These are phyloP conservation scores for Hericium erinaceus DNA, from an alignment of 768 basidiomycete genomes.

Conservation along the genomic window DNA sequence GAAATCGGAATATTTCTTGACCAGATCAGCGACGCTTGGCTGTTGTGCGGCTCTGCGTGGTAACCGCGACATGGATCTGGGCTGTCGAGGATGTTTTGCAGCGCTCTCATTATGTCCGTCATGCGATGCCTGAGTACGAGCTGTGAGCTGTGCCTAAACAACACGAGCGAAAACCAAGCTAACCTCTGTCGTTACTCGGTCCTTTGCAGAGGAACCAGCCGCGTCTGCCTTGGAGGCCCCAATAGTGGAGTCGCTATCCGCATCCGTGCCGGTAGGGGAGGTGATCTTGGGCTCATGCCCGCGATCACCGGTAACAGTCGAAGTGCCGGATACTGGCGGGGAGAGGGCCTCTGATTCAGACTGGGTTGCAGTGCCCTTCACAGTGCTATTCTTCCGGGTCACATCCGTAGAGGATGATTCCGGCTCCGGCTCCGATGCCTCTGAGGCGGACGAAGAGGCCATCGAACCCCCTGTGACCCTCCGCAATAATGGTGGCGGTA, in stretches of 20 bases:
- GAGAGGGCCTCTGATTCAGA: neutral
- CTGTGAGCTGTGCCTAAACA: neutral
- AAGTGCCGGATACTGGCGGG: neutral
- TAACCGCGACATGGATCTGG: conserved; percentile 40
- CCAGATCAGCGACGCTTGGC: conserved; percentile 75
- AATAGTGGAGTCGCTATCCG: conserved; percentile 81
- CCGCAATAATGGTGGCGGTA: conserved; percentile 29
- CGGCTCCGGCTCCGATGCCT: conserved; percentile 57
- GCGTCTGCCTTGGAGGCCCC: conserved; percentile 34
- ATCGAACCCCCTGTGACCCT: conserved; percentile 47
- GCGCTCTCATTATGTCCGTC: neutral
- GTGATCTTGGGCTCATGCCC: conserved; percentile 2
- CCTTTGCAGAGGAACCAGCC: neutral
- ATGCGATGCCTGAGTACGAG: neutral
- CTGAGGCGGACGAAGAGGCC: conserved; percentile 58
- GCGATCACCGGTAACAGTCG: neutral
- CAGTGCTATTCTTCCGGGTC: conserved; percentile 12
- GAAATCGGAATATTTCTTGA: conserved; percentile 73
- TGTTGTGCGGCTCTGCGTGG: conserved; percentile 50
- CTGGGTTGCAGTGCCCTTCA: neutral
- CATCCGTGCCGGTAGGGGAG: conserved; percentile 38
- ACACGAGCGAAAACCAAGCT: neutral
- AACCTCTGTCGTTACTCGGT: conserved; percentile 12
- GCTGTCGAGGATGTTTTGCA: conserved; percentile 11
- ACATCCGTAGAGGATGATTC: conserved; percentile 15